These are phyloP conservation scores for Neofusicoccum laricinum DNA, from an alignment of 2,329 filamentous ascomycete genomes.

Conservation along the genomic window DNA sequence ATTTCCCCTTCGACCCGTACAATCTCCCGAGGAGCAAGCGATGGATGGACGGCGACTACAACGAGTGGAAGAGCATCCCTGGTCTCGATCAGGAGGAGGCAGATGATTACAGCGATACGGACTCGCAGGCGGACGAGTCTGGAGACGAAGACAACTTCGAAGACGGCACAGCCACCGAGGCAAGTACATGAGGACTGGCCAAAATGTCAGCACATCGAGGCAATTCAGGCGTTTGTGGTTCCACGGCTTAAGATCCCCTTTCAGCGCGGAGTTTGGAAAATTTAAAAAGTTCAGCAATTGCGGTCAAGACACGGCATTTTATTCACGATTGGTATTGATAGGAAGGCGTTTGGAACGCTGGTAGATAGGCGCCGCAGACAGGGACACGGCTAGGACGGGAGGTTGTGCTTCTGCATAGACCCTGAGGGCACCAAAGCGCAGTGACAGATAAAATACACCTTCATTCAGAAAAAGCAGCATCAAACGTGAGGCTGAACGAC, in stretches of 20 bases:
- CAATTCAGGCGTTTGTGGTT: background rate
- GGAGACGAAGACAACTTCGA: conserved; percentile 27
- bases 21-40: conserved; percentile 80
- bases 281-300: background rate
- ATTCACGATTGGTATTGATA: background rate
- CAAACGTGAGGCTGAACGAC: background rate
- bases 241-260: background rate
- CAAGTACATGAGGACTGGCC: conserved; percentile 10
- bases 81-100: conserved; percentile 38
- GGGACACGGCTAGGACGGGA: background rate
- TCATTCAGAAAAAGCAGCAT: background rate
- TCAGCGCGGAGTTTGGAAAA: conserved; percentile 15
- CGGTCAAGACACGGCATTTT: background rate
- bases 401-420: background rate
- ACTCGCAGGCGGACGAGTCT: conserved; percentile 23
- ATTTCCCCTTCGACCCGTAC: conserved; percentile 98
- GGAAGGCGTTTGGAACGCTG: background rate
- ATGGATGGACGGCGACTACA: conserved; percentile 69
- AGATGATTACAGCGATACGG: conserved; percentile 34
- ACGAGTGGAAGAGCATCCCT: conserved; percentile 36
- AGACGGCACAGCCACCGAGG: conserved; percentile 21
- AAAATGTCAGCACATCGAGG: background rate
- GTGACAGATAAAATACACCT: background rate
- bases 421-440: background rate
- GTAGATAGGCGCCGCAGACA: background rate